Base-by-base conservation (phyloP, 2,329 filamentous ascomycete genomes). In the Ophiostoma triangulosporum region DNA sequence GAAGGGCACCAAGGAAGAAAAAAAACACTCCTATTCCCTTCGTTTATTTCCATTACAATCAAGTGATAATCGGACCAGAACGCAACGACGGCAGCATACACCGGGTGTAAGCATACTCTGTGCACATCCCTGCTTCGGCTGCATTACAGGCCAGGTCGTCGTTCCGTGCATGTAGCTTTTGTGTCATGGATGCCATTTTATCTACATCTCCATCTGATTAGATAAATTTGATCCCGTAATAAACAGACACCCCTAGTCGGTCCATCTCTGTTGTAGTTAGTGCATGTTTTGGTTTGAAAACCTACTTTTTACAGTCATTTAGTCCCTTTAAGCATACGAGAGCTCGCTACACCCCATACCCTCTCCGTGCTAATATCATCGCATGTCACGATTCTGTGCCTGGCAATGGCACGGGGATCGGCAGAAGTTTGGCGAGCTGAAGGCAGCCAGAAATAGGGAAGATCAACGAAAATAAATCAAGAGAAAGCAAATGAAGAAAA, bases 161-260 rank as follows among this genome's bases (percentile, higher is more conserved):
- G 11, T 17, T 36, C 38, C 11, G 38, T 43, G 38, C 12, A 43
- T 9, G 38, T 43, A 43, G 9, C 43, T 4, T 20, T 9, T 17
- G 4, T 35, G n/a, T 31, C 29, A 11, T 8, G 29, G 29, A 14
- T 22, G 5, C 6, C 24, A 46, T 22, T 46, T 48, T 48, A 48
- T 48, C 43, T 48, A 43, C 43, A 48, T 48, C 43, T 48, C 43
- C 26, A 48, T 48, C 43, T 48, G 29, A 48, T 48, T 24, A 48
- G 43, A 48, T 48, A 43, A 45, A 48, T 48, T 29, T 46, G 43
- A 46, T 46, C 43, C 27, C 43, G 24, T 46, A 45, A 45, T 27
- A 45, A 45, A 45, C 22, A n/a, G 38, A 9, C 38, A 43, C 38
- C 20, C 38, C 12, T 43, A 26, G 7, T 43, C 38, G 20, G n/a